Base-by-base conservation (phyloP, 805 yeast species). In the Aciculoconidium aculeatum region DNA sequence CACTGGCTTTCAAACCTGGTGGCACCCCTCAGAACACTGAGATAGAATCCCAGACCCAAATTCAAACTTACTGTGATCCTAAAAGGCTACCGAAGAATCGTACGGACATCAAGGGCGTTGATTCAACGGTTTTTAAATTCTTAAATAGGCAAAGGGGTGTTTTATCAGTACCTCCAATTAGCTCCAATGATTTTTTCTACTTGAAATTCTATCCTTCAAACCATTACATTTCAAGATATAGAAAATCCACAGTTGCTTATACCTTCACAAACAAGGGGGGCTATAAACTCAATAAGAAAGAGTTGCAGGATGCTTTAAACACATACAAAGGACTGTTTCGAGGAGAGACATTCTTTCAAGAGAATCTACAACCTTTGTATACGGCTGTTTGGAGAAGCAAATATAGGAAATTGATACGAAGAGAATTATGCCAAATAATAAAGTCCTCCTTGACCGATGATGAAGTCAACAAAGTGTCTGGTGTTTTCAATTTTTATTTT, bases 221-320 rank as follows among this genome's bases (percentile, higher is more conserved):
- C 23, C 66, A 60, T 39, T 39, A 39, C 24, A 24, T 57, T 5
- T 39, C 55, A 9, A n/a, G 27, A 23, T 45, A 43, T 23, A 46
- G 68, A 21, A 63, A 63, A 37, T 61, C 68, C 7, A 59, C 53
- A 29, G 42, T 64, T 19, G 61, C 69, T 8, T 52, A 54, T 29
- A 52, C 54, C 3, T 55, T 56, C 39, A 47, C 55, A 23, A 52
- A 57, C 31, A 37, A 29, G n/a, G 49, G 52, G 3, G 47, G 57
- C 3, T 47, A 32, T 21, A 41, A 41, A 6, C 36, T 61, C 17
- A 63, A 63, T 33, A 47, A 50, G 35, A 12, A 34, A 1, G 20
- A 11, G 2, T 44, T 61, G 11, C 56, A 44, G 20, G 36, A 35
- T 3, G 32, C 29, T 8, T 30, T 57, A 16, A 30, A 24, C 12